Percentiles rank a stretch among this genome's conserved stretches.
Evolutionary conservation across 108 stramenopile genomes (phyloP).

Genomic region (Bacterosira constricta): DNA sequence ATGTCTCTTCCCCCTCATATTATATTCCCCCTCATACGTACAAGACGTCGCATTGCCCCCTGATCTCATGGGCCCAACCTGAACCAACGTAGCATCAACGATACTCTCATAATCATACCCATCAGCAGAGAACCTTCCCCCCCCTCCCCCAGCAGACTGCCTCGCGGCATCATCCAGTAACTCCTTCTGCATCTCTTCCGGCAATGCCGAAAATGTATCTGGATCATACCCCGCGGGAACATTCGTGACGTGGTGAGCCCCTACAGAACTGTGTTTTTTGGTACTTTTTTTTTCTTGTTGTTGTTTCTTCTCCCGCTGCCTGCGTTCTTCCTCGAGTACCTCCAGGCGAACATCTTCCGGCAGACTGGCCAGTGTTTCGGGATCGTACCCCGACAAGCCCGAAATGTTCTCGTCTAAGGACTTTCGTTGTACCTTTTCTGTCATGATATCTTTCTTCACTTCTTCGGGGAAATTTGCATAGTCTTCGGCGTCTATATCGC

Average conservation of each 20-base stretch:
- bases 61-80: not conserved
- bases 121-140: not conserved
- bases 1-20: constrained; percentile 56
- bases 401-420: not conserved
- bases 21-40: constrained; percentile 58
- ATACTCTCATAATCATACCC: constrained; percentile 32
- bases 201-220: constrained; percentile 39
- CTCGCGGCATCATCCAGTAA: constrained; percentile 27
- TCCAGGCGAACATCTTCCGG: constrained; percentile 31
- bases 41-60: not conserved
- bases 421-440: constrained; percentile 1
- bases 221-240: constrained; percentile 39
- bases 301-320: constrained; percentile 6
- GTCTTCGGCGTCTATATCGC: constrained; percentile 18
- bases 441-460: constrained; percentile 31
- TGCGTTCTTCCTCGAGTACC: constrained; percentile 25
- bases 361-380: constrained; percentile 27
- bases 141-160: not conserved
- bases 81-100: constrained; percentile 7
- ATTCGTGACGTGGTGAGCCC: constrained; percentile 32
- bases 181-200: constrained; percentile 30
- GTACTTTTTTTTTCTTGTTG: not conserved
- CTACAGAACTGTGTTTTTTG: constrained; percentile 4
- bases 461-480: constrained; percentile 20
- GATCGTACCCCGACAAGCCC: constrained; percentile 20